phyloP scores from a whole-genome alignment of 148 eudicot genomes.

The Rhododendron molle region DNA sequence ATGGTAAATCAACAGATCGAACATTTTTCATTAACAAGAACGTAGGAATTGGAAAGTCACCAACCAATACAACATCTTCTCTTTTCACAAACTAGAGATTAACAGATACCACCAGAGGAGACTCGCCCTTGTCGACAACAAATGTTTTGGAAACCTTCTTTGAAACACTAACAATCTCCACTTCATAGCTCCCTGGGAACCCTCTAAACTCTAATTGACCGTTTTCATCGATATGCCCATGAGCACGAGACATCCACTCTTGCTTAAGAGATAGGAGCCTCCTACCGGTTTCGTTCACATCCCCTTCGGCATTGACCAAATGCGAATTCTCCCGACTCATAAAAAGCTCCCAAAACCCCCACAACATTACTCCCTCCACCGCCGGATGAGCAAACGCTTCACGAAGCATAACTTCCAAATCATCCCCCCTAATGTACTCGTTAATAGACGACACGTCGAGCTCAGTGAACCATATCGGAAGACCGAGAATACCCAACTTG shows the following conservation, averaged over 20 bases:
- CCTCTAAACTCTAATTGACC: conserved; percentile 74
- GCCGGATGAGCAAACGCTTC: conserved; percentile 91
- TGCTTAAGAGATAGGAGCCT: conserved; percentile 55
- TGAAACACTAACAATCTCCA: conserved; percentile 35
- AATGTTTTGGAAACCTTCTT: conserved; percentile 51
- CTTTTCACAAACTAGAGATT: conserved; percentile 23
- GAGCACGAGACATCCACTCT: conserved; percentile 68
- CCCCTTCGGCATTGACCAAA: conserved; percentile 90
- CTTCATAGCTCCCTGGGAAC: conserved; percentile 73
- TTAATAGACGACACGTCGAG: conserved; percentile 80
- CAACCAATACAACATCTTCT: not conserved
- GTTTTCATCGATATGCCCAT: conserved; percentile 60
- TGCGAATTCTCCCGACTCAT: conserved; percentile 63
- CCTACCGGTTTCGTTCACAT: conserved; percentile 78
- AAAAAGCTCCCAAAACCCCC: conserved; percentile 97
- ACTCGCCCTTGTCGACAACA: conserved; percentile 66
- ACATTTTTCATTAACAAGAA: not conserved
- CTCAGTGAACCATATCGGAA: conserved; percentile 95
- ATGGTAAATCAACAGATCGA: not conserved
- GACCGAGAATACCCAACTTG: conserved; percentile 73
- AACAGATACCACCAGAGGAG: conserved; percentile 45
- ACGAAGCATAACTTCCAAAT: conserved; percentile 88
- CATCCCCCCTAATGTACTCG: conserved; percentile 74
- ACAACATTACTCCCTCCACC: conserved; percentile 76
- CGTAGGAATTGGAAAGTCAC: not conserved